Percentiles rank a stretch among this genome's conserved stretches.
phyloP scores from a whole-genome alignment of 176 grass and related monocot genomes.

The Panicum miliaceum region DNA sequence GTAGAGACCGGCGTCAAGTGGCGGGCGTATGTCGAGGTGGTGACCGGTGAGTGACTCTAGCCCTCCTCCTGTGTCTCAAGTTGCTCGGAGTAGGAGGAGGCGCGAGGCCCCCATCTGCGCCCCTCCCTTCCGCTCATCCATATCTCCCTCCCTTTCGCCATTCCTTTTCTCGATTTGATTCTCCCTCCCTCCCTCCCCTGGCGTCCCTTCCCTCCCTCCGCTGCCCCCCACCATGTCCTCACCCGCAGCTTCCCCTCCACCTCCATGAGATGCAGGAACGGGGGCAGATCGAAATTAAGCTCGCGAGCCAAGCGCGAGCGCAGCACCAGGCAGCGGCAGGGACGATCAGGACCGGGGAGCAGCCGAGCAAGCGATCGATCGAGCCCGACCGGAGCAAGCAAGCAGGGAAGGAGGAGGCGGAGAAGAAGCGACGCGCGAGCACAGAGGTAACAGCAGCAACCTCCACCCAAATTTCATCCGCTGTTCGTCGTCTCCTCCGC shows the following conservation, averaged over 20 bases:
- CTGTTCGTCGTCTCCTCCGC: too few relatives aligned
- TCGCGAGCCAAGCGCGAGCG: too few relatives aligned
- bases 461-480: too few relatives aligned
- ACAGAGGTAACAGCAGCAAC: too few relatives aligned
- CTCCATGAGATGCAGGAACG: constrained; percentile 23
- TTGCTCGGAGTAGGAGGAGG: too few relatives aligned
- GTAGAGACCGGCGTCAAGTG: constrained; percentile 27
- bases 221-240: neutral
- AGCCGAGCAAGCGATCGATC: too few relatives aligned
- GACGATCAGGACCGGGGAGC: too few relatives aligned
- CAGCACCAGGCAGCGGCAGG: too few relatives aligned
- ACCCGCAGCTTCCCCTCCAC: neutral
- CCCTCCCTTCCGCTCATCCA: neutral
- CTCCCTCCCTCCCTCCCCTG: neutral
- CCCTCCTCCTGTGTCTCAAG: neutral
- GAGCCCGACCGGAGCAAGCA: too few relatives aligned
- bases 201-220: neutral
- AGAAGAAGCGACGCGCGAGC: too few relatives aligned
- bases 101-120: constrained; percentile 24
- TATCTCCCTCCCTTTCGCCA: constrained; percentile 35
- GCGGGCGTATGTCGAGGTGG: neutral
- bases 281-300: neutral
- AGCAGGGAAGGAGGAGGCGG: too few relatives aligned
- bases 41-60: neutral
- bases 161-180: constrained; percentile 53